Conservation (phyloP, 169 alveolate species). For the Perkinsus chesapeaki region DNA sequence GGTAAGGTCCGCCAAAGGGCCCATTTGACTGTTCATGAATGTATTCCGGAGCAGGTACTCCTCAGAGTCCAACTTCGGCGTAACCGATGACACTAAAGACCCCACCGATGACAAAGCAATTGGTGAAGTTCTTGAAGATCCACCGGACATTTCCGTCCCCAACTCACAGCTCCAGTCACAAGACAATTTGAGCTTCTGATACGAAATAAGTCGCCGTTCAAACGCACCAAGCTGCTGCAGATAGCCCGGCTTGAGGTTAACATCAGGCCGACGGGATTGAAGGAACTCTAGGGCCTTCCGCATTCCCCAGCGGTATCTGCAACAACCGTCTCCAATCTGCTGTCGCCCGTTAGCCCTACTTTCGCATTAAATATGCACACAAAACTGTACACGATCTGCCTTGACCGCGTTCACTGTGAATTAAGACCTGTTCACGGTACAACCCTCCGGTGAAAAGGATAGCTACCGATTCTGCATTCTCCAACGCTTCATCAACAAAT, state of each 20-base stretch:
- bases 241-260: slow-evolving; percentile 58
- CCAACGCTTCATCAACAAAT: slow-evolving; percentile 49
- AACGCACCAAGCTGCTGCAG: slow-evolving; percentile 47
- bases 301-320: slow-evolving; percentile 58
- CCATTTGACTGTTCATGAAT: slow-evolving; percentile 59
- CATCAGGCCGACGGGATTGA: slow-evolving; percentile 59
- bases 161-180: background rate
- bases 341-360: background rate
- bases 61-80: slow-evolving; percentile 26
- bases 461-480: slow-evolving; percentile 47
- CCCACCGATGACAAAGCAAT: too few species aligned
- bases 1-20: background rate
- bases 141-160: background rate
- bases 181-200: slow-evolving; percentile 10
- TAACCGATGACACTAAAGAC: background rate
- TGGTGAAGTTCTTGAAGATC: background rate
- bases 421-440: slow-evolving; percentile 22
- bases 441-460: background rate
- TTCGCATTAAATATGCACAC: slow-evolving; percentile 63
- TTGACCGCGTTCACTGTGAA: slow-evolving; percentile 65
- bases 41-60: slow-evolving; percentile 62
- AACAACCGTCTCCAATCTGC: background rate
- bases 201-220: slow-evolving; percentile 49
- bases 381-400: slow-evolving; percentile 61
- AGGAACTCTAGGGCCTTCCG: slow-evolving; percentile 61